A percentile compares a stretch with the other conserved stretches of the same genome.
phyloP scores from a whole-genome alignment of 2,329 filamentous ascomycete species.

The Diaporthe ampelina region DNA sequence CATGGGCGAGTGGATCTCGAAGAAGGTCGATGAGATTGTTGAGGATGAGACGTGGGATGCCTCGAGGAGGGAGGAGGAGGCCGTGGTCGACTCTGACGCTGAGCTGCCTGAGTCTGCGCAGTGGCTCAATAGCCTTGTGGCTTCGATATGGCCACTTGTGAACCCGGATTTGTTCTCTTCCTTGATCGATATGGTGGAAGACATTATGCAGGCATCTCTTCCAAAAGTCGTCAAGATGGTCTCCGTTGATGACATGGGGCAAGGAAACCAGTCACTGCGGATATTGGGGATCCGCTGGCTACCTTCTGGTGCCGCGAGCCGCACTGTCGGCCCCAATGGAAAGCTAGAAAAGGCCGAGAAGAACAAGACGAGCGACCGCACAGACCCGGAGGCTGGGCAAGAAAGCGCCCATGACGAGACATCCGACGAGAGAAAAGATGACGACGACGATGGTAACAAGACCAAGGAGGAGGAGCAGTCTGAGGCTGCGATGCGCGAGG shows the following conservation, averaged over 20 bases:
- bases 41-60: constrained; percentile 80
- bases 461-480: constrained; percentile 54
- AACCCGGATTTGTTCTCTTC: constrained; percentile 82
- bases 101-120: constrained; percentile 75
- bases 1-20: constrained; percentile 71
- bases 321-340: constrained; percentile 71
- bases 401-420: constrained; percentile 50
- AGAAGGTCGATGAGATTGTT: constrained; percentile 73
- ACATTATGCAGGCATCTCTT: constrained; percentile 84
- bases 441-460: constrained; percentile 49
- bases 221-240: constrained; percentile 80
- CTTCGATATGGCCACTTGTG: constrained; percentile 79
- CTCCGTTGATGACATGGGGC: constrained; percentile 80
- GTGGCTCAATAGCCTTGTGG: constrained; percentile 79
- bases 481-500: constrained; percentile 60
- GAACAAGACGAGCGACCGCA: constrained; percentile 59
- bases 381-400: constrained; percentile 54
- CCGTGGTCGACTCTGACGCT: constrained; percentile 55
- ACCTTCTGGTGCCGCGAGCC: constrained; percentile 76
- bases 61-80: constrained; percentile 66
- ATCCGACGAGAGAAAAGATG: constrained; percentile 50
- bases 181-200: constrained; percentile 79
- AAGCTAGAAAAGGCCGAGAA: constrained; percentile 62
- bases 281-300: constrained; percentile 81
- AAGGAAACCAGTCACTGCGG: constrained; percentile 79